phyloP scores from a whole-genome alignment of 1,284 basidiomycete species.

The Ustanciosporium gigantosporum region DNA sequence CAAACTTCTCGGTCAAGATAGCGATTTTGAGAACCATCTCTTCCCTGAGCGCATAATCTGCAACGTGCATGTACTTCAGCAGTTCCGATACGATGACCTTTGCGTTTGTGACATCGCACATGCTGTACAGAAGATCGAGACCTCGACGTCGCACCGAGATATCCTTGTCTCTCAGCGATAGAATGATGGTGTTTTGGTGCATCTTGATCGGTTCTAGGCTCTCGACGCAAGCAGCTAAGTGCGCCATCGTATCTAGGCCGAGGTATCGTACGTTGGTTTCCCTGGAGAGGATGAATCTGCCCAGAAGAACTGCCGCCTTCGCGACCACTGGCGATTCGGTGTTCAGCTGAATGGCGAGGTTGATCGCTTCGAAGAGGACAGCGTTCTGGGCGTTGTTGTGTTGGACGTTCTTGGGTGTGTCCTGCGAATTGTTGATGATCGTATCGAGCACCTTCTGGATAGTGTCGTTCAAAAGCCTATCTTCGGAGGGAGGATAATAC shows the following conservation, averaged over 20 bases:
- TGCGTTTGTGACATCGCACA: conserved; percentile 96
- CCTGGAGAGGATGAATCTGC: conserved; percentile 92
- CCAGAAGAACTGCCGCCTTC: conserved; percentile 87
- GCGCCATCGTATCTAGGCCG: conserved; percentile 96
- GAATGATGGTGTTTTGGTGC: conserved; percentile 92
- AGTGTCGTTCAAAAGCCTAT: conserved; percentile 75
- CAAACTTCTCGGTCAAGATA: conserved; percentile 95
- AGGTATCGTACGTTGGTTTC: conserved; percentile 99
- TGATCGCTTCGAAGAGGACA: conserved; percentile 96
- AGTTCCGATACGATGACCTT: conserved; percentile 93
- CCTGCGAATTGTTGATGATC: conserved; percentile 90
- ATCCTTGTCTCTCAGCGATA: conserved; percentile 92
- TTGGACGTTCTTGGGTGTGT: conserved; percentile 90
- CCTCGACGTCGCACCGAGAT: conserved; percentile 93
- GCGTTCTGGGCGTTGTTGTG: conserved; percentile 99
- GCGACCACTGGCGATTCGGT: conserved; percentile 85
- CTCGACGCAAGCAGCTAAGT: conserved; percentile 83
- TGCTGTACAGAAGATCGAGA: conserved; percentile 93
- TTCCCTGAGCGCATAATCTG: conserved; percentile 92
- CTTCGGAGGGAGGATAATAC: conserved; percentile 92
- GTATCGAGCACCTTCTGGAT: conserved; percentile 84
- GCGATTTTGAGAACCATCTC: conserved; percentile 99
- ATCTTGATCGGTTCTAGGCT: conserved; percentile 89
- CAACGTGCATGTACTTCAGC: conserved; percentile 85
- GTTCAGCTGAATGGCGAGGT: conserved; percentile 94